Percentiles rank a stretch among this genome's conserved stretches.
Evolutionary conservation across 768 basidiomycete species (phyloP).

Genomic region (Boletellus sp.): DNA sequence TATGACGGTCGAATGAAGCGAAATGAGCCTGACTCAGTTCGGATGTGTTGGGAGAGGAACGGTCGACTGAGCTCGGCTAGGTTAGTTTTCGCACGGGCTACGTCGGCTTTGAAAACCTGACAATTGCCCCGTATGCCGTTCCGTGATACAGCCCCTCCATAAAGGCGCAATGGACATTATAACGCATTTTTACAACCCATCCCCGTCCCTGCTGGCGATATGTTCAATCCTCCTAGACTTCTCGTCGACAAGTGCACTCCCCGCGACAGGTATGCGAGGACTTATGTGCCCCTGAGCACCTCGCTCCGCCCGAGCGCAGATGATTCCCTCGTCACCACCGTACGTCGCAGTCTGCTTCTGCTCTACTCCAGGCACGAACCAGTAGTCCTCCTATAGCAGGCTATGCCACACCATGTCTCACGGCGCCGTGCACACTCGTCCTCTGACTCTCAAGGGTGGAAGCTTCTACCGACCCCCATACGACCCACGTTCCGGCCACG

Average conservation of each 20-base stretch:
- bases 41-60: not conserved
- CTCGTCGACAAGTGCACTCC: conserved; percentile 34
- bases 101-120: conserved; percentile 7
- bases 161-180: conserved; percentile 16
- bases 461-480: conserved; percentile 30
- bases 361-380: not conserved
- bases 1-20: conserved; percentile 18
- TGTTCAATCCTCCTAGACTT: conserved; percentile 24
- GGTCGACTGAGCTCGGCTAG: conserved; percentile 15
- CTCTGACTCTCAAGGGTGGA: conserved; percentile 33
- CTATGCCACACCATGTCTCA: conserved; percentile 6
- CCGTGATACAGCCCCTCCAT: conserved; percentile 18
- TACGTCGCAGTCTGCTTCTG: conserved; percentile 3
- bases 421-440: conserved; percentile 32
- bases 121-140: conserved; percentile 14
- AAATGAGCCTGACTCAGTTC: conserved; percentile 11
- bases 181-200: not conserved
- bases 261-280: conserved; percentile 32
- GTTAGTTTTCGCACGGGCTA: conserved; percentile 24
- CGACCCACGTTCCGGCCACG: conserved; percentile 33
- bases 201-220: conserved; percentile 4
- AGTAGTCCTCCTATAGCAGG: conserved; percentile 13
- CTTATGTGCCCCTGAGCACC: conserved; percentile 26
- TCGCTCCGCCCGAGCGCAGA: conserved; percentile 28
- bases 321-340: conserved; percentile 23